These are phyloP conservation scores for Hemileccinum impolitum DNA, from an alignment of 768 basidiomycete species.

Conservation along the genomic window DNA sequence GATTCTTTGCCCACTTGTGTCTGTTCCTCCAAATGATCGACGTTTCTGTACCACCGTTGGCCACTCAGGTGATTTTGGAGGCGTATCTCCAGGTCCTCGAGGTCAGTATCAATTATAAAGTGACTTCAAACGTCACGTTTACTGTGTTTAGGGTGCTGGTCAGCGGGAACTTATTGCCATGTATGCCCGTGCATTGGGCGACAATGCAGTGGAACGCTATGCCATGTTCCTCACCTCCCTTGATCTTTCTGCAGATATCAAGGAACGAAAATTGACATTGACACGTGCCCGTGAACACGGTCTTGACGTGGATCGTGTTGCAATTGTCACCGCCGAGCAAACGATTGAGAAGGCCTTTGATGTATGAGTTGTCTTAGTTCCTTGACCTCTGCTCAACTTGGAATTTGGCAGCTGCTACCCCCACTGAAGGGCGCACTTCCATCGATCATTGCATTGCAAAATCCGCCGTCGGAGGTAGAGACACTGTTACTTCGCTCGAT, in stretches of 20 bases:
- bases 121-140: neutral
- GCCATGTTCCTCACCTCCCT: slow-evolving; percentile 84
- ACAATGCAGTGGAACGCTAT: slow-evolving; percentile 89
- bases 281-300: slow-evolving; percentile 79
- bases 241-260: slow-evolving; percentile 57
- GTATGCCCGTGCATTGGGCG: slow-evolving; percentile 88
- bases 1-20: slow-evolving; percentile 93
- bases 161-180: slow-evolving; percentile 86
- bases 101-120: slow-evolving; percentile 35
- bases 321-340: slow-evolving; percentile 72
- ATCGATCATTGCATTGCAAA: slow-evolving; percentile 54
- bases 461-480: slow-evolving; percentile 56
- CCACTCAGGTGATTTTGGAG: slow-evolving; percentile 80
- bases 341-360: slow-evolving; percentile 71
- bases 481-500: slow-evolving; percentile 75
- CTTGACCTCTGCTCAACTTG: slow-evolving; percentile 7
- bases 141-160: slow-evolving; percentile 53
- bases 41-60: slow-evolving; percentile 63
- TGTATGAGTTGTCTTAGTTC: slow-evolving; percentile 33
- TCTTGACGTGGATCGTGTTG: slow-evolving; percentile 78
- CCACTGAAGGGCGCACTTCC: slow-evolving; percentile 55
- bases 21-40: slow-evolving; percentile 85
- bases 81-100: slow-evolving; percentile 88
- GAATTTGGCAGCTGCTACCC: slow-evolving; percentile 46
- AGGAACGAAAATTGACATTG: slow-evolving; percentile 67